Evolutionary conservation across 2,329 filamentous ascomycete species (phyloP).

Genomic region (Beauveria scarabaeidicola): DNA sequence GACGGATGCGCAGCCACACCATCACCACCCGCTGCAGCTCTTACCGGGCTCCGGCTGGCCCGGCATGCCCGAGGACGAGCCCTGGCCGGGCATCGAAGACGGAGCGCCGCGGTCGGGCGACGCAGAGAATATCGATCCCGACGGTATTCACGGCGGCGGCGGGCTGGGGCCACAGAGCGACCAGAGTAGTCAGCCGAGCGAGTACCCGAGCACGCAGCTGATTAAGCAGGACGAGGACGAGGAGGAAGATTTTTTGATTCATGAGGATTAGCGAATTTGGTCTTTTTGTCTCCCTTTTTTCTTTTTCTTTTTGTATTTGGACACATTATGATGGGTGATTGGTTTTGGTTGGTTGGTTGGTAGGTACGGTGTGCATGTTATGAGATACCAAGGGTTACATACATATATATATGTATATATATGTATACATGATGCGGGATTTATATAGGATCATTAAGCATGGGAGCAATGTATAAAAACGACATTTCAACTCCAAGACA

Average conservation of each 20-base stretch:
- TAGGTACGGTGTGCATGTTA: not conserved
- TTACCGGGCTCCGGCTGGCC: constrained; percentile 18
- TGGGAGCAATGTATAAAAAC: not conserved
- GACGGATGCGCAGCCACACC: constrained; percentile 16
- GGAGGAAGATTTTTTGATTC: constrained; percentile 27
- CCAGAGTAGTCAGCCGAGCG: constrained; percentile 44
- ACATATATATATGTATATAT: not conserved
- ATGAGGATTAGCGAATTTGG: constrained; percentile 26
- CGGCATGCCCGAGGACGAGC: constrained; percentile 42
- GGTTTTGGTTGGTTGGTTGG: not conserved
- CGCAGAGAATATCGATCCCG: constrained; percentile 43
- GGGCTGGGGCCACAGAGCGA: constrained; percentile 27
- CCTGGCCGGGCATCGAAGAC: constrained; percentile 50
- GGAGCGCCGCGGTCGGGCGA: constrained; percentile 24
- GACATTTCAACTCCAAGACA: not conserved
- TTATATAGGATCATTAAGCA: not conserved
- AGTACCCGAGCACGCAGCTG: constrained; percentile 45
- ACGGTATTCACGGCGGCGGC: constrained; percentile 15
- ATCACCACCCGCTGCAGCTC: constrained; percentile 17
- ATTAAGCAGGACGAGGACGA: constrained; percentile 28
- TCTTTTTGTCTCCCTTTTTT: not conserved
- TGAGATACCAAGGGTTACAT: not conserved
- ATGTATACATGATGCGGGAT: not conserved
- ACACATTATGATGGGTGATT: not conserved
- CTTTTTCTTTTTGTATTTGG: not conserved